Evolutionary conservation across 2,329 filamentous ascomycete genomes (phyloP).

Genomic region (Canariomyces notabilis): DNA sequence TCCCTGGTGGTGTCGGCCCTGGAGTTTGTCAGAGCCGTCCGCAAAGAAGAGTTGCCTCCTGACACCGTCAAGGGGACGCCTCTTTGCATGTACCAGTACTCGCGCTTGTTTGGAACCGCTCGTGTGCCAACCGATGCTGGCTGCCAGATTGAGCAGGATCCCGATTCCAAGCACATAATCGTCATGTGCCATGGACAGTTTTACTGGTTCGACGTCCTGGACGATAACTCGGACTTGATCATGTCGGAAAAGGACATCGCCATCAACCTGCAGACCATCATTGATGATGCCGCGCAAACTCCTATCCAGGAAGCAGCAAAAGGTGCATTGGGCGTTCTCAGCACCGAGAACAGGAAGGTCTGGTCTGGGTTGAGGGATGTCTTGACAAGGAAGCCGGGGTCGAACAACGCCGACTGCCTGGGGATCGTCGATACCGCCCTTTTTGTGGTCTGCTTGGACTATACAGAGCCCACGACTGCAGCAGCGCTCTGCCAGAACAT

Average conservation of each 20-base stretch:
- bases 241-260: slow-evolving; percentile 95
- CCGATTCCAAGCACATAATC: slow-evolving; percentile 86
- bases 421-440: slow-evolving; percentile 91
- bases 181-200: slow-evolving; percentile 93
- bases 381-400: slow-evolving; percentile 75
- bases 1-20: slow-evolving; percentile 87
- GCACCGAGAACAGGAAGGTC: slow-evolving; percentile 91
- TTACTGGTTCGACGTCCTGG: slow-evolving; percentile 98
- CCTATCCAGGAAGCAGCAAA: slow-evolving; percentile 95
- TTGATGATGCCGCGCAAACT: slow-evolving; percentile 83
- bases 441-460: slow-evolving; percentile 88
- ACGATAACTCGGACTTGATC: slow-evolving; percentile 89
- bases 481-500: slow-evolving; percentile 95
- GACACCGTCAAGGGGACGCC: slow-evolving; percentile 80
- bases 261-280: slow-evolving; percentile 84
- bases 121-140: slow-evolving; percentile 90
- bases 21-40: slow-evolving; percentile 86
- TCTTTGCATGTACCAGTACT: slow-evolving; percentile 98
- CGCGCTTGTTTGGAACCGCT: slow-evolving; percentile 88
- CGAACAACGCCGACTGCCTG: slow-evolving; percentile 95
- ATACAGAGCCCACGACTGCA: slow-evolving; percentile 75
- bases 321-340: slow-evolving; percentile 85
- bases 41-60: slow-evolving; percentile 86
- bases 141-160: slow-evolving; percentile 93
- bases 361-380: slow-evolving; percentile 92